Percentiles rank a stretch among this genome's conserved stretches.
Evolutionary conservation across 2,329 filamentous ascomycete species (phyloP).

Genomic region (Clarireedia sp.): DNA sequence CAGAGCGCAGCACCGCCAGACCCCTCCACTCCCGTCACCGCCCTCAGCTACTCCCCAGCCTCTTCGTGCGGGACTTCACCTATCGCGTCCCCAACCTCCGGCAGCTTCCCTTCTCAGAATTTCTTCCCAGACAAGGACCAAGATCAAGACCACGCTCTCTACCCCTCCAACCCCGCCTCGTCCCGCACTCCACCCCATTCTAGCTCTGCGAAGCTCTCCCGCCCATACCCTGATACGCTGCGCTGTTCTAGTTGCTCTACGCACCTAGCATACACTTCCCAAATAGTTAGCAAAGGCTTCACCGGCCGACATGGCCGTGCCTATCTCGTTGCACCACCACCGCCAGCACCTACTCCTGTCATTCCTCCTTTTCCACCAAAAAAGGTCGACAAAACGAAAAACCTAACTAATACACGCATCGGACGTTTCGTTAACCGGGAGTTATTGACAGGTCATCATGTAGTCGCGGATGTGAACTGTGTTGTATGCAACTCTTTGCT

Average conservation of each 20-base stretch:
- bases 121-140: neutral
- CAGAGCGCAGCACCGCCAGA: constrained; percentile 17
- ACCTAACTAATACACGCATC: constrained; percentile 48
- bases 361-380: constrained; percentile 5
- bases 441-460: constrained; percentile 54
- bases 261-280: constrained; percentile 52
- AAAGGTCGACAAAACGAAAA: constrained; percentile 9
- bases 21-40: constrained; percentile 21
- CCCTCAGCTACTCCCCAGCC: constrained; percentile 30
- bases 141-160: neutral
- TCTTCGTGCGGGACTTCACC: constrained; percentile 28
- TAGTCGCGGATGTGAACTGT: constrained; percentile 57
- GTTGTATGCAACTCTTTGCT: constrained; percentile 46
- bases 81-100: neutral
- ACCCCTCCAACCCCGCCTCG: neutral
- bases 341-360: constrained; percentile 5
- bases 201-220: constrained; percentile 30
- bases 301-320: constrained; percentile 58
- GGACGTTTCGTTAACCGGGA: constrained; percentile 48
- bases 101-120: neutral
- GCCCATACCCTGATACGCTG: constrained; percentile 45
- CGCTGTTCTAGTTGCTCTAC: constrained; percentile 51
- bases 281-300: constrained; percentile 59
- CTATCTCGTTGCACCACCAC: constrained; percentile 45
- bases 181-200: neutral